Percentiles rank a stretch among this genome's conserved stretches.
phyloP scores from a whole-genome alignment of 1,139 yeast genomes.

The Diutina catenulata region DNA sequence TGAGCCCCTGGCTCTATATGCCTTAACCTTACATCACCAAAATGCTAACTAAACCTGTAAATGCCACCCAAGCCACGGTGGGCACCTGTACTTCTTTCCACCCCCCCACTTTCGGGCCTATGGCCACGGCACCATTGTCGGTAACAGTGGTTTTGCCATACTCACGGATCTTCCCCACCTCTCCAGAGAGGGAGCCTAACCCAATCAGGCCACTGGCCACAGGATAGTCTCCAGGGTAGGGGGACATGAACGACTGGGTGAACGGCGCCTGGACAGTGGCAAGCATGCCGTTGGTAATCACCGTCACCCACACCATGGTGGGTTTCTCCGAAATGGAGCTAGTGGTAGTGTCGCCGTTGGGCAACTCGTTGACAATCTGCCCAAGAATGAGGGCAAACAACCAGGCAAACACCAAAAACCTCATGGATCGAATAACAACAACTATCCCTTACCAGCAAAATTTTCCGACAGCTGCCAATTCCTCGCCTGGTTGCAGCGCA shows the following conservation, averaged over 20 bases:
- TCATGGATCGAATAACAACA: too few species aligned
- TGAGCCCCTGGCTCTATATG: too few species aligned
- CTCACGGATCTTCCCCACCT: background rate
- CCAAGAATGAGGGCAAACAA: background rate
- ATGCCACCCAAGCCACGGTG: too few species aligned
- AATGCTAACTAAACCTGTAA: too few species aligned
- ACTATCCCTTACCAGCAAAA: too few species aligned
- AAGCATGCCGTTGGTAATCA: background rate
- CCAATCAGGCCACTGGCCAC: background rate
- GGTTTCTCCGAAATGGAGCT: background rate
- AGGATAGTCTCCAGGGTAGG: background rate
- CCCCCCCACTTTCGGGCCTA: too few species aligned
- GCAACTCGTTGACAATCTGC: background rate
- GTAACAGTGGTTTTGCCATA: background rate
- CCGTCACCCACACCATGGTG: slow-evolving; percentile 3
- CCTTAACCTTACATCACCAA: too few species aligned
- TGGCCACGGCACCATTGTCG: too few species aligned
- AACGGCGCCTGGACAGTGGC: background rate
- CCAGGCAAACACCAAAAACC: too few species aligned
- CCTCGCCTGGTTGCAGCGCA: too few species aligned
- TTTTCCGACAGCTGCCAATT: too few species aligned
- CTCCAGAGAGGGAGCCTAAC: background rate
- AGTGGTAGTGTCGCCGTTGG: slow-evolving; percentile 10
- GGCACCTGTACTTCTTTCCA: too few species aligned
- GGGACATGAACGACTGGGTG: background rate